phyloP scores from a whole-genome alignment of 495 filamentous ascomycete genomes.

The Platismatia glauca region DNA sequence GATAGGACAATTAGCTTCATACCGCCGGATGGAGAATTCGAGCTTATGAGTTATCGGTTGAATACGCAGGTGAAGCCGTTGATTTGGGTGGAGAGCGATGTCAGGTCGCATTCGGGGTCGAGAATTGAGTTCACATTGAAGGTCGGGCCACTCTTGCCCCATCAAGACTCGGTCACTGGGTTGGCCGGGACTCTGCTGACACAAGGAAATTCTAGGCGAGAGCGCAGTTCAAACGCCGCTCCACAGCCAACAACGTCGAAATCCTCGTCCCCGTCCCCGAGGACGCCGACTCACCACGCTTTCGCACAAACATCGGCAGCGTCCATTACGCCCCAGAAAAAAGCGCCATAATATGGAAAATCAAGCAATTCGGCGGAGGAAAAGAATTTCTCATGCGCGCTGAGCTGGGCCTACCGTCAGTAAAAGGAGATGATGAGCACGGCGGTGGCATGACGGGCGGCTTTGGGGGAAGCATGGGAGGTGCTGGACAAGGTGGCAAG shows the following conservation, averaged over 20 bases:
- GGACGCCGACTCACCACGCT: constrained; percentile 91
- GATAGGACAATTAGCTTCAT: constrained; percentile 99
- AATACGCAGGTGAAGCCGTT: constrained; percentile 98
- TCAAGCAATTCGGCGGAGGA: constrained; percentile 97
- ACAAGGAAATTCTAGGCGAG: constrained; percentile 49
- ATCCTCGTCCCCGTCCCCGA: constrained; percentile 96
- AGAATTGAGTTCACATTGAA: constrained; percentile 99
- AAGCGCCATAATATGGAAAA: constrained; percentile 98
- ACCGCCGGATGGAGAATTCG: constrained; percentile 95
- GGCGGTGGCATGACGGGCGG: constrained; percentile 95
- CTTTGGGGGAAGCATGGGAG: constrained; percentile 93
- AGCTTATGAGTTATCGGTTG: constrained; percentile 97
- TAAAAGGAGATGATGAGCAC: constrained; percentile 92
- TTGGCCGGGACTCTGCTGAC: constrained; percentile 6
- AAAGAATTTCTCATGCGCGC: constrained; percentile 99
- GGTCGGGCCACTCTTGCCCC: constrained; percentile 31
- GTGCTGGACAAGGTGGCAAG: constrained; percentile 58
- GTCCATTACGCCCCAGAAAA: constrained; percentile 99
- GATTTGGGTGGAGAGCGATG: constrained; percentile 98
- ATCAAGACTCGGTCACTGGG: neutral
- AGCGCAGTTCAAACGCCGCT: constrained; percentile 96
- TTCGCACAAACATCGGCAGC: constrained; percentile 92
- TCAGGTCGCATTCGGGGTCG: constrained; percentile 88
- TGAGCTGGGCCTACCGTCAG: constrained; percentile 89
- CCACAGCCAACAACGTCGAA: constrained; percentile 97